Evolutionary conservation across 805 yeast genomes (phyloP), one percentile per base, ranked within the genome.

Genomic region (Candida maesae): DNA sequence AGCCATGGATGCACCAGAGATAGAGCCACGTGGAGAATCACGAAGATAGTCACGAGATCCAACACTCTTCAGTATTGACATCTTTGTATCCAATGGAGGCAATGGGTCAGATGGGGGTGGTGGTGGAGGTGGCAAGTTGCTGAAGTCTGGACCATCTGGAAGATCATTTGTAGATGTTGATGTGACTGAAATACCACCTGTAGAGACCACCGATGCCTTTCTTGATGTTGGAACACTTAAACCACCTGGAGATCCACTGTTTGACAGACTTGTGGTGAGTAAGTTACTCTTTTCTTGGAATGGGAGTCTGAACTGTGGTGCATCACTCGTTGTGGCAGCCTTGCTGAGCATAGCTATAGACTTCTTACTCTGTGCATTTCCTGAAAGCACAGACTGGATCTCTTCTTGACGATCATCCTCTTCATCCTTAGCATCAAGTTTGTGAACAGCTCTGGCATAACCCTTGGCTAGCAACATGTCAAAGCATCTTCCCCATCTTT

Each of bases 401-500:
- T 45, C 49, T 3, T 28, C 42, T 7, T 29, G 38, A 1, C 26
- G 38, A 1, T 34, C 45, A 2, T 35, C 45, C 2, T 36, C 41
- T 4, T 43, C 52, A 10, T 36, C 49, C 24, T 51, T 44, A 25
- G 46, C 45, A 18, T 65, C 66, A 30, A 64, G 52, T 24, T 55
- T 59, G 27, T 58, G 51, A 9, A 61, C 61, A 8, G 85, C 81
- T 43, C 75, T 66, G 0, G 82, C 77, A 57, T 83, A 85, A 1
- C 81, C 84, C 50, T 74, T 71, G 0, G 88, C 68, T 29, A 84
- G 58, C 14, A 84, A 47, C 48, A 70, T 70, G 47, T 81, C 80
- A 54, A 85, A 85, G 46, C 75, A 80, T 25, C 76, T 60, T 1
- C 93, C 93, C 95, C 95, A 85, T 55, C 93, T 67, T 50, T 79